Evolutionary conservation across 1,139 yeast species (phyloP), one percentile per base, ranked within the genome.

Genomic region (Nakaseomyces bracarensis): DNA sequence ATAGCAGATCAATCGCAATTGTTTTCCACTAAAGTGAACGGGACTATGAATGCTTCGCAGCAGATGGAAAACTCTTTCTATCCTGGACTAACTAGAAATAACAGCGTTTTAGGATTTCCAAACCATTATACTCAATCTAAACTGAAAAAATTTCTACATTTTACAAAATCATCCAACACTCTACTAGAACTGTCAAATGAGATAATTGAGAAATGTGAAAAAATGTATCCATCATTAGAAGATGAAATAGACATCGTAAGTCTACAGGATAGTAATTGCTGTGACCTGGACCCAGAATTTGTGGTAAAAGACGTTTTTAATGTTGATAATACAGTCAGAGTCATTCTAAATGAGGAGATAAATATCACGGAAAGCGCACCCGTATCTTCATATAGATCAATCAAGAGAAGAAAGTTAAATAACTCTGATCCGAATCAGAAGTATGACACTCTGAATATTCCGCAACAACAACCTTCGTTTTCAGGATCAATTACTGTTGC

Each of bases 231-330:
- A 0, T 68, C 69, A 25, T 29, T 55, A 26, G 79, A 74, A 42
- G 71, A 67, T 2, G 68, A 71, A 0, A 57, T 82, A 13, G 67
- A 66, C 4, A 74, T 83, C 29, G 64, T 70, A 18, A 72, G 75
- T 40, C 62, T 82, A 8, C 91, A 82, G 55, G 89, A 83, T 57
- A 60, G 63, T 23, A 72, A 75, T 46, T 70, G 70, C 46, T 82
- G 87, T 53, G 94, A 84, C 57, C 64, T 84, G 49, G 94, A 83
- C 58, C 86, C 87, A 0, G 94, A 82, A 45, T 83, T 77, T 51
- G 48, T 61, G 3, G 79, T 78, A 0, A 71, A 71, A 7, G 85
- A 81, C 50, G 78, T 82, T 6, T 80, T 83, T 53, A 65, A 69
- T 21, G 44, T 50, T 5, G 77, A 75, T 34, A 79, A 75, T 48